phyloP scores from a whole-genome alignment of 73 alveolate species.

The Paramecium octaurelia region DNA sequence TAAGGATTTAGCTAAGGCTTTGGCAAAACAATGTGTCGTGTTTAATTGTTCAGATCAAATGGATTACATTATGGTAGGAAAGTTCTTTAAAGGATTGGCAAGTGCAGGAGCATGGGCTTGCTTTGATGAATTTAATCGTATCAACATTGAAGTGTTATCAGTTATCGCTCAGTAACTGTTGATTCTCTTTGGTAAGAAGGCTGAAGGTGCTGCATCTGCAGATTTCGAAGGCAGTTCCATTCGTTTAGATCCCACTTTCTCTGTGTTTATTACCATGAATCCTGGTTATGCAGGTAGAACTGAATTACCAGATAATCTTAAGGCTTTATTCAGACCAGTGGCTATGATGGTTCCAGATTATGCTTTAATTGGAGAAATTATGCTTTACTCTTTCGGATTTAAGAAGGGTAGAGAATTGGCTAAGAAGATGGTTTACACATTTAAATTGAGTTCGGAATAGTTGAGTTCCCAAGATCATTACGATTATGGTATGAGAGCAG shows the following conservation, averaged over 20 bases:
- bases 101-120: constrained; percentile 83
- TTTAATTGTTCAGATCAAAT: constrained; percentile 80
- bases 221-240: constrained; percentile 92
- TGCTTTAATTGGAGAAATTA: constrained; percentile 63
- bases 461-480: constrained; percentile 96
- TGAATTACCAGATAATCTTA: constrained; percentile 75
- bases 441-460: constrained; percentile 94
- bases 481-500: constrained; percentile 99
- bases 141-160: constrained; percentile 78
- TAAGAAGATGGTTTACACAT: constrained; percentile 66
- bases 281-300: constrained; percentile 84
- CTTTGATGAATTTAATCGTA: constrained; percentile 84
- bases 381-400: constrained; percentile 65
- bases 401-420: constrained; percentile 64
- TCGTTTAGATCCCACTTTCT: constrained; percentile 95
- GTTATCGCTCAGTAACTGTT: constrained; percentile 78
- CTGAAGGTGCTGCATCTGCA: constrained; percentile 83
- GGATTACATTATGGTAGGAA: constrained; percentile 76
- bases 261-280: constrained; percentile 74
- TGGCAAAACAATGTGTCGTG: constrained; percentile 69
- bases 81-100: constrained; percentile 78
- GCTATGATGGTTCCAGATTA: constrained; percentile 73
- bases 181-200: constrained; percentile 87
- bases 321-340: constrained; percentile 75
- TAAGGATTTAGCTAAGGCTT: constrained; percentile 74